Evolutionary conservation across 2,329 filamentous ascomycete genomes (phyloP).

Genomic region (Aspergillus brasiliensis): DNA sequence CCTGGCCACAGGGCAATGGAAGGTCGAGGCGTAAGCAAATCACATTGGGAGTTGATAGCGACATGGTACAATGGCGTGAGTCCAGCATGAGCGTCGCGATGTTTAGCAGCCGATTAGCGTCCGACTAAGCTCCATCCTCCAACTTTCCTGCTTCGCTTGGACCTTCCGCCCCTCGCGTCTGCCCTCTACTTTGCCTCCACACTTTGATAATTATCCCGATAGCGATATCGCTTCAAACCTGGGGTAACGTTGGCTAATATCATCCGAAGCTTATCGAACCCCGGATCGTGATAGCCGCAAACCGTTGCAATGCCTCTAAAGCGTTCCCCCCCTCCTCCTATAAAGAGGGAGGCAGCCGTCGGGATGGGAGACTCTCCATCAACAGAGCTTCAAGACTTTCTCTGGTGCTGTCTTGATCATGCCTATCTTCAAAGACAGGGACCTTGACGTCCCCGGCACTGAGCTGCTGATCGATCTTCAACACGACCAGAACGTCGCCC

Average conservation of each 20-base stretch:
- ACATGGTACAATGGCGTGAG: neutral
- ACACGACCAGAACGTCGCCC: neutral
- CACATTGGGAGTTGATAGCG: neutral
- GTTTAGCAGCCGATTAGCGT: neutral
- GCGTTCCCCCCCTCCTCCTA: neutral
- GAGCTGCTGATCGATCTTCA: slow-evolving; percentile 1
- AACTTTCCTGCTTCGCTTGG: neutral
- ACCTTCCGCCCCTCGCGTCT: neutral
- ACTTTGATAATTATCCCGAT: neutral
- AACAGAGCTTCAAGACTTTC: neutral
- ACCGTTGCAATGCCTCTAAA: neutral
- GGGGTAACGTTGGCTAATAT: neutral
- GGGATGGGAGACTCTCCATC: neutral
- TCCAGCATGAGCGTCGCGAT: neutral
- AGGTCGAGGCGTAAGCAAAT: neutral
- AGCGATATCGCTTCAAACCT: neutral
- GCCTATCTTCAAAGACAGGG: neutral
- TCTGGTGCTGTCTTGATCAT: neutral
- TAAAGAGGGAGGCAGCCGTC: neutral
- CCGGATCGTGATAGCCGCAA: neutral
- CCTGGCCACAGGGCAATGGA: neutral
- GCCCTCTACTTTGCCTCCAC: neutral
- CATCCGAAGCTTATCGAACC: neutral
- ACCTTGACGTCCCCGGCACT: neutral
- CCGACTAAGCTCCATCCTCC: neutral